Conservation (phyloP, 2,329 filamentous ascomycete genomes). For the Byssochlamys sp. region DNA sequence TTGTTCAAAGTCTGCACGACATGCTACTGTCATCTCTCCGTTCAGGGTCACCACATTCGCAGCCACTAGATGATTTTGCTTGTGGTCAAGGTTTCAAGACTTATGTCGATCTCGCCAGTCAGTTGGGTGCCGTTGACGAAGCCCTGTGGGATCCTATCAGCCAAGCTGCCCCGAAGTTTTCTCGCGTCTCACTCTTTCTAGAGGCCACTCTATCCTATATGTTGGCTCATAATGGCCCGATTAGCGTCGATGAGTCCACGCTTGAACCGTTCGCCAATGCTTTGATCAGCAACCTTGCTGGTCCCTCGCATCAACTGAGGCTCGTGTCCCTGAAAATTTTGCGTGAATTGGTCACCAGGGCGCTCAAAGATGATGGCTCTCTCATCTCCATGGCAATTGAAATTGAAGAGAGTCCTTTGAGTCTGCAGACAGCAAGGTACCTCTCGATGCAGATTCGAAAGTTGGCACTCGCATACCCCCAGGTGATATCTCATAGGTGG, state of each 20-base stretch:
- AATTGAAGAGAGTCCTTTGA: conserved; percentile 70
- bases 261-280: conserved; percentile 54
- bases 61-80: conserved; percentile 61
- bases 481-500: conserved; percentile 52
- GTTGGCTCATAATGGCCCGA: conserved; percentile 16
- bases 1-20: conserved; percentile 55
- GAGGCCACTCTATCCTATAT: conserved; percentile 50
- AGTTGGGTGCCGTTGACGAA: conserved; percentile 49
- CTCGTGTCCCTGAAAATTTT: conserved; percentile 65
- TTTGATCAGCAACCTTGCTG: conserved; percentile 64
- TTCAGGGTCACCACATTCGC: conserved; percentile 49
- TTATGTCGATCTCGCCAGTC: conserved; percentile 57
- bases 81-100: conserved; percentile 65
- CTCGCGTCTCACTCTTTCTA: conserved; percentile 56
- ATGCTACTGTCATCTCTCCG: conserved; percentile 58
- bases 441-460: conserved; percentile 81
- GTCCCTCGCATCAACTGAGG: conserved; percentile 65
- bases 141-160: conserved; percentile 57
- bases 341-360: conserved; percentile 46
- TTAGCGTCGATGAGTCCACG: conserved; percentile 42
- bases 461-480: conserved; percentile 56
- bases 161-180: conserved; percentile 57
- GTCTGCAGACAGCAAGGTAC: conserved; percentile 62
- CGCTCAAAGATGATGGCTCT: conserved; percentile 38
- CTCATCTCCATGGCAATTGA: conserved; percentile 56